Evolutionary conservation across 2,329 filamentous ascomycete genomes (phyloP).

Genomic region (Cephalotrichum gorgonifer): DNA sequence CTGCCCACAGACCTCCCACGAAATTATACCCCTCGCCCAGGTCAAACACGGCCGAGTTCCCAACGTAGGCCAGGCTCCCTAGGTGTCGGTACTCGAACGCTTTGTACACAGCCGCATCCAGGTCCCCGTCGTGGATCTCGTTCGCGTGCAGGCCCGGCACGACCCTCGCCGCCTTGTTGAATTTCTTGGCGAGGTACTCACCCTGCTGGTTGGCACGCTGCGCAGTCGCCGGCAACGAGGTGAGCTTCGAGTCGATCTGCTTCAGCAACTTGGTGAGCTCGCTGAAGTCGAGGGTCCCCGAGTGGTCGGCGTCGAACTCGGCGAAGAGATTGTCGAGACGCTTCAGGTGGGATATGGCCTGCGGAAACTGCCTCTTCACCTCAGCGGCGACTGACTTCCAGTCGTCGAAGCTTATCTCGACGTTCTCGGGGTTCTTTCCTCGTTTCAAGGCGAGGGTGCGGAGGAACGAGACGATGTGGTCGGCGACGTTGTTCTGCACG

Average conservation of each 20-base stretch:
- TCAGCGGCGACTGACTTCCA: conserved; percentile 78
- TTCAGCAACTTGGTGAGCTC: conserved; percentile 80
- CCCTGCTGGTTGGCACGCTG: conserved; percentile 96
- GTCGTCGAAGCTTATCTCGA: conserved; percentile 77
- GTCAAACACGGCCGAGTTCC: conserved; percentile 94
- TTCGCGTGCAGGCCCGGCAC: conserved; percentile 68
- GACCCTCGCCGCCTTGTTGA: conserved; percentile 79
- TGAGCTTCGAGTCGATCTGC: conserved; percentile 92
- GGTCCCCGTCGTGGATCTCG: conserved; percentile 74
- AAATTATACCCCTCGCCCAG: conserved; percentile 67
- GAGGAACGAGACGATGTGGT: conserved; percentile 83
- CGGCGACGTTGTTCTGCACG: conserved; percentile 92
- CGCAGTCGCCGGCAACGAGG: conserved; percentile 86
- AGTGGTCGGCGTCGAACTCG: conserved; percentile 87
- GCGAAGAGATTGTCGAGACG: conserved; percentile 85
- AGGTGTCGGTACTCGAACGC: conserved; percentile 92
- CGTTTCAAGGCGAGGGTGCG: conserved; percentile 85
- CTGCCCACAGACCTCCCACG: conserved; percentile 77
- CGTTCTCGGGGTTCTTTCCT: conserved; percentile 78
- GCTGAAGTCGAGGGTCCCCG: conserved; percentile 85
- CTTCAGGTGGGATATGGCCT: conserved; percentile 76
- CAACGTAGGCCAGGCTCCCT: conserved; percentile 86
- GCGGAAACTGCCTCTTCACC: conserved; percentile 83
- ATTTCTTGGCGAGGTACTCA: conserved; percentile 81
- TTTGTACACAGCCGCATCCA: conserved; percentile 87